phyloP scores from a whole-genome alignment of 1,139 yeast genomes.

The Debaryomycetaceae sp. region DNA sequence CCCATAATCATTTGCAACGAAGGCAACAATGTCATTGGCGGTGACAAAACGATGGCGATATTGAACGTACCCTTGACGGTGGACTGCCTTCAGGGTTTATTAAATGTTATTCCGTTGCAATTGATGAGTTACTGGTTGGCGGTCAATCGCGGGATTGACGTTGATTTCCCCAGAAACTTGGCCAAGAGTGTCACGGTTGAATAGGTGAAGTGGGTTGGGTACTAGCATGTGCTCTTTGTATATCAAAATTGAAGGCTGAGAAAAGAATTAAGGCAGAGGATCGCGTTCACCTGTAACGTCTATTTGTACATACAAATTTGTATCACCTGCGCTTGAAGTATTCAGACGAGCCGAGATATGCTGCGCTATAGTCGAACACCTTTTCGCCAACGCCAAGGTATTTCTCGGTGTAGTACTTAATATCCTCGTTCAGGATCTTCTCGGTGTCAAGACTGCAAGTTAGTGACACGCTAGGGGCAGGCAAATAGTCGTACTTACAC shows the following conservation, averaged over 20 bases:
- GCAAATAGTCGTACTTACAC: constrained; percentile 33
- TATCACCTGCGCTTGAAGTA: constrained; percentile 61
- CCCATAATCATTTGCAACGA: constrained; percentile 93
- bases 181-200: constrained; percentile 98
- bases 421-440: constrained; percentile 37
- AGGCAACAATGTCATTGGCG: constrained; percentile 64
- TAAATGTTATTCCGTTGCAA: constrained; percentile 93
- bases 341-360: constrained; percentile 65
- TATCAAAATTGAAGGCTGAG: neutral
- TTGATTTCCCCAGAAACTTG: constrained; percentile 97
- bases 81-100: constrained; percentile 94
- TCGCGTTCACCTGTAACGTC: neutral
- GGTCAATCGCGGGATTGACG: constrained; percentile 90
- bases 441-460: constrained; percentile 28
- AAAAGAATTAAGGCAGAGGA: neutral
- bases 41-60: constrained; percentile 56
- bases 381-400: constrained; percentile 86
- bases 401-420: constrained; percentile 55
- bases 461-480: constrained; percentile 5
- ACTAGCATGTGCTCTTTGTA: neutral
- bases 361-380: constrained; percentile 68
- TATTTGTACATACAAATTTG: neutral
- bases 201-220: constrained; percentile 31
- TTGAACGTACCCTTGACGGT: constrained; percentile 93
- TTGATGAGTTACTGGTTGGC: constrained; percentile 98